Conservation (phyloP, 345 rosid genomes). For the Sapria himalayana region DNA sequence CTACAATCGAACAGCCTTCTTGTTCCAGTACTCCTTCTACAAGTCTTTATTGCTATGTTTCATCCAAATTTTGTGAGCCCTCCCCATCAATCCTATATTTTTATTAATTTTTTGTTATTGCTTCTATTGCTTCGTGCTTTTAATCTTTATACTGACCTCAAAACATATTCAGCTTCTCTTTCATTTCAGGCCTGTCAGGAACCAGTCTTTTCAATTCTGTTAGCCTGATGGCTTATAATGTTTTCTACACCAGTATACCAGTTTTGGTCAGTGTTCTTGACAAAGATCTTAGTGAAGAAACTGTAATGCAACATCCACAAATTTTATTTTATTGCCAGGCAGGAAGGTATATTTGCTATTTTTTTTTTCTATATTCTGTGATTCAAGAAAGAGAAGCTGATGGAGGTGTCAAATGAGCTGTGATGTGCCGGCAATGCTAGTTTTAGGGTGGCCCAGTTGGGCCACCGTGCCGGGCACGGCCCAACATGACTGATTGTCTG, state of each 20-base stretch:
- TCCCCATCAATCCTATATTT: too few species aligned
- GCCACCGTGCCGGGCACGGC: too few species aligned
- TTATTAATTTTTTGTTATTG: too few species aligned
- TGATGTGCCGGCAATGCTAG: too few species aligned
- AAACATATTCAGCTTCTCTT: conserved; percentile 58
- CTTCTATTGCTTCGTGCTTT: too few species aligned
- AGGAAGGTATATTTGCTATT: conserved; percentile 43
- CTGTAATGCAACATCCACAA: conserved; percentile 96
- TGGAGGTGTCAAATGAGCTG: too few species aligned
- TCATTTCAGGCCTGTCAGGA: conserved; percentile 97
- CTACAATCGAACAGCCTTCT: conserved; percentile 88
- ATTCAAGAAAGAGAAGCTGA: neutral
- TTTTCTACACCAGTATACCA: conserved; percentile 91
- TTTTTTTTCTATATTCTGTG: neutral
- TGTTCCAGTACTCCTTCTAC: conserved; percentile 92
- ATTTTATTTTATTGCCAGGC: conserved; percentile 97
- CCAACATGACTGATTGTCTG: too few species aligned
- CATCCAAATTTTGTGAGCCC: conserved; percentile 96
- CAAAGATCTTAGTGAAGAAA: conserved; percentile 85
- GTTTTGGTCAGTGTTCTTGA: conserved; percentile 81
- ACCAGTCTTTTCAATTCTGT: conserved; percentile 95
- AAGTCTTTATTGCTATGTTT: conserved; percentile 82
- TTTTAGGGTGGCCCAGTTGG: too few species aligned
- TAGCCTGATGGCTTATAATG: conserved; percentile 97
- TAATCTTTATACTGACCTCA: conserved; percentile 28